Evolutionary conservation across 805 yeast species (phyloP), one percentile per base, ranked within the genome.

Genomic region (Candida oleophila): DNA sequence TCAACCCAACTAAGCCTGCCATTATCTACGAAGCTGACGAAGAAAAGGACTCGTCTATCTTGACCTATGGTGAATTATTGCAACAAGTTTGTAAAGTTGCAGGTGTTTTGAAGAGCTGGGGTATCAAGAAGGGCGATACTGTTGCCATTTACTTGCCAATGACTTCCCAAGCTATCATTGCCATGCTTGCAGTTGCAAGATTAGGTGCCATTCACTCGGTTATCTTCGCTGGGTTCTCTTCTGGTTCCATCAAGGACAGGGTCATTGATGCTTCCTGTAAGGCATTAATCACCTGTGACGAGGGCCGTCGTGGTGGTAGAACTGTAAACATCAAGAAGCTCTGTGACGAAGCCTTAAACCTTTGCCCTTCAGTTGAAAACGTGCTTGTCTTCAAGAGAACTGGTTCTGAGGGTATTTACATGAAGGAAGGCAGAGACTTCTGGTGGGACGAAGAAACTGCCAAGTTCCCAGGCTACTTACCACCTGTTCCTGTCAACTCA

Each of bases 71-170:
- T 33, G 86, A 87, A 69, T 74, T 87, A 56, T 72, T 87, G 54
- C 79, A 79, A 54, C 79, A 87, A 56, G 89, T 87, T 30, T 83
- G 82, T 37, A 78, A 80, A 60, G 81, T 84, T 45, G 86, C 92
- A 5, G 88, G 85, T 56, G 84, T 83, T 32, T 75, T 87, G 61
- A 70, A 75, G 54, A 68, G 71, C 49, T 71, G 83, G 74, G 91
- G 91, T 42, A 83, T 87, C 48, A 70, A 74, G 50, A 87, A 87
- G 68, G 94, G 94, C 56, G 96, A 87, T 62, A 84, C 90, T 15
- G 92, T 87, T 47, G 94, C 94, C 20, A 87, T 87, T 44, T 87
- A 87, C 64, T 73, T 87, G 72, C 96, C 96, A 57, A 87, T 87
- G 94, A 84, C 83, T 52, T 86, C 91, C 40, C 88, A 86, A 62